Conservation (phyloP, 2,329 filamentous ascomycete genomes). For the Penicillium vulpinum region DNA sequence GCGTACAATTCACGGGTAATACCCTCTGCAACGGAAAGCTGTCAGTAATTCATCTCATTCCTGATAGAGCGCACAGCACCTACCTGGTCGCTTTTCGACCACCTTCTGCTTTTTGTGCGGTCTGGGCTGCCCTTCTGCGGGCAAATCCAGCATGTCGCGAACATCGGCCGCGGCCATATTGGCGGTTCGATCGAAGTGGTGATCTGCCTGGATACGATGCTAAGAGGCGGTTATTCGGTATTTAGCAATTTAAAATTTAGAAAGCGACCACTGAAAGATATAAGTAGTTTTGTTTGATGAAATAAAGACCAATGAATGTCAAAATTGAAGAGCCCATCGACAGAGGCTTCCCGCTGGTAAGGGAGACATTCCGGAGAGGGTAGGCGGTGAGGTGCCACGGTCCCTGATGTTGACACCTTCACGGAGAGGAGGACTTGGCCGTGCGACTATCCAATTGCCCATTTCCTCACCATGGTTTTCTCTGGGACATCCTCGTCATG, state of each 20-base stretch:
- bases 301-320: slow-evolving; percentile 5
- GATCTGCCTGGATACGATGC: not conserved
- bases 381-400: slow-evolving; percentile 24
- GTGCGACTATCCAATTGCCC: slow-evolving; percentile 18
- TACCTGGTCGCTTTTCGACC: slow-evolving; percentile 58
- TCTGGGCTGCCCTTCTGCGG: slow-evolving; percentile 59
- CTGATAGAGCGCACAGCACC: slow-evolving; percentile 22
- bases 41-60: not conserved
- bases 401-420: slow-evolving; percentile 30
- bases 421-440: slow-evolving; percentile 11
- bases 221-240: not conserved
- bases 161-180: slow-evolving; percentile 76
- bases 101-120: slow-evolving; percentile 75
- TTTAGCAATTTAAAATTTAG: not conserved
- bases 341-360: slow-evolving; percentile 25
- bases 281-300: slow-evolving; percentile 11
- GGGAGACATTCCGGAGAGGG: slow-evolving; percentile 19
- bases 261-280: not conserved
- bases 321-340: slow-evolving; percentile 15
- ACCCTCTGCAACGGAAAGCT: slow-evolving; percentile 40
- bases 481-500: slow-evolving; percentile 40
- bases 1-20: slow-evolving; percentile 54
- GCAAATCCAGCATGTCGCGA: slow-evolving; percentile 83
- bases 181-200: slow-evolving; percentile 17
- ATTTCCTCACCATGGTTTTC: slow-evolving; percentile 34